Conservation (phyloP, 345 rosid genomes). For the Ceriops decandra region DNA sequence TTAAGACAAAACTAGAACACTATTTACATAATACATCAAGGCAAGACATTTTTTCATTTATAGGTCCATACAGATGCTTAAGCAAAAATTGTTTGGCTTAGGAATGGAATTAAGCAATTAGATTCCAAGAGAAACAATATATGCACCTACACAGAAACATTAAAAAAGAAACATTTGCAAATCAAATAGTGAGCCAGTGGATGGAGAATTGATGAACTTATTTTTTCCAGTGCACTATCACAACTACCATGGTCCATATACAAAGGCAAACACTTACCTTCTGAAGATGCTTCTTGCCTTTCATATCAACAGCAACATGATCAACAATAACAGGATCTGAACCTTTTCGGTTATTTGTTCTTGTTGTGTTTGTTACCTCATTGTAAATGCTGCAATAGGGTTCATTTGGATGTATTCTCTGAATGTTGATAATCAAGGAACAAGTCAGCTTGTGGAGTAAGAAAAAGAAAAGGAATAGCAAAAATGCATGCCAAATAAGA, state of each 20-base stretch:
- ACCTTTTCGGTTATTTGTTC: slow-evolving; percentile 48
- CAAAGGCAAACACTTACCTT: slow-evolving; percentile 47
- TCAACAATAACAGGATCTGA: slow-evolving; percentile 74
- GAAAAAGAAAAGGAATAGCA: background rate
- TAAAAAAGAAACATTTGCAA: too few relatives aligned
- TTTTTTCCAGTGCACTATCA: background rate
- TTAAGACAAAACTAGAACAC: too few relatives aligned
- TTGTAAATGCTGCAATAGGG: slow-evolving; percentile 70
- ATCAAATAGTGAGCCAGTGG: too few relatives aligned
- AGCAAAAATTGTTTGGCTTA: too few relatives aligned
- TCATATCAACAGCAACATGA: slow-evolving; percentile 73
- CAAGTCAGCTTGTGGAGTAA: background rate
- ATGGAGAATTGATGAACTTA: background rate
- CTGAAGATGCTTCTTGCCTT: slow-evolving; percentile 56
- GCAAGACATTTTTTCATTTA: too few relatives aligned
- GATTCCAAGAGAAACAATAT: too few relatives aligned
- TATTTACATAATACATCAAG: too few relatives aligned
- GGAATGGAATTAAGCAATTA: too few relatives aligned
- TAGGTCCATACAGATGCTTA: too few relatives aligned
- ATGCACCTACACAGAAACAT: too few relatives aligned
- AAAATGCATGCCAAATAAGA: background rate
- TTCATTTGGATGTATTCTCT: slow-evolving; percentile 65
- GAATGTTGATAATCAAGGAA: slow-evolving; percentile 21
- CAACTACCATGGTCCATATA: background rate
- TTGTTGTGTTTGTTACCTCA: slow-evolving; percentile 40